Conservation (phyloP, 306 rosid genomes). For the Adenanthera pavonina region DNA sequence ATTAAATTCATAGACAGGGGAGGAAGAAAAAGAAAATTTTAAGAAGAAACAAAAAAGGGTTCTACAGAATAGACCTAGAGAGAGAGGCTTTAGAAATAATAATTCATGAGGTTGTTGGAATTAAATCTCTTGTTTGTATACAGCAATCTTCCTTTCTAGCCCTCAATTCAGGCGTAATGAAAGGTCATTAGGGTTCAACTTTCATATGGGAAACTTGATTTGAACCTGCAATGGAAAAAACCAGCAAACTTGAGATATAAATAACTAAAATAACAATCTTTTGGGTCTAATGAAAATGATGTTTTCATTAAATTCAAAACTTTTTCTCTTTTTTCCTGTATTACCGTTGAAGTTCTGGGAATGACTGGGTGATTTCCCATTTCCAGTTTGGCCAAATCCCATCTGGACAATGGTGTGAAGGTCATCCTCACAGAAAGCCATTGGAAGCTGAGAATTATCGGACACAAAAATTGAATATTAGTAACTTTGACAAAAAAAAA, state of each 20-base stretch:
- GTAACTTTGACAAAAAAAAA: too few relatives aligned
- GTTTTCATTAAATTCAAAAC: conserved; percentile 17
- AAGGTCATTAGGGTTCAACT: conserved; percentile 65
- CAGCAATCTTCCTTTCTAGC: conserved; percentile 49
- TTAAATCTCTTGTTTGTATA: conserved; percentile 67
- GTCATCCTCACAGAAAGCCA: conserved; percentile 76
- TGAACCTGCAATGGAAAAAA: conserved; percentile 61
- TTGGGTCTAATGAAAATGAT: conserved; percentile 41
- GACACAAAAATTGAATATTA: not conserved
- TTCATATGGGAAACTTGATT: conserved; percentile 73
- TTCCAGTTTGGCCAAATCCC: conserved; percentile 76
- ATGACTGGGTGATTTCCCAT: conserved; percentile 54
- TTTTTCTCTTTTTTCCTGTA: conserved; percentile 19
- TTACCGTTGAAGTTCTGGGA: conserved; percentile 71
- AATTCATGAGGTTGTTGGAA: conserved; percentile 56
- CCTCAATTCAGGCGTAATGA: conserved; percentile 54
- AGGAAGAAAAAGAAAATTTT: not conserved
- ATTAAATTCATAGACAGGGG: conserved; percentile 44
- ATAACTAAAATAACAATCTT: conserved; percentile 19
- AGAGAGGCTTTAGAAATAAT: conserved; percentile 52
- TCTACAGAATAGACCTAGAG: conserved; percentile 53
- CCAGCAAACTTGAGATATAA: not conserved
- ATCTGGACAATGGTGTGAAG: conserved; percentile 85
- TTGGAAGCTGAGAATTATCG: conserved; percentile 58
- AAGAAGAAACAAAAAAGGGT: conserved; percentile 44